Base-by-base conservation (phyloP, 805 yeast genomes). In the Pichia paraexigua region DNA sequence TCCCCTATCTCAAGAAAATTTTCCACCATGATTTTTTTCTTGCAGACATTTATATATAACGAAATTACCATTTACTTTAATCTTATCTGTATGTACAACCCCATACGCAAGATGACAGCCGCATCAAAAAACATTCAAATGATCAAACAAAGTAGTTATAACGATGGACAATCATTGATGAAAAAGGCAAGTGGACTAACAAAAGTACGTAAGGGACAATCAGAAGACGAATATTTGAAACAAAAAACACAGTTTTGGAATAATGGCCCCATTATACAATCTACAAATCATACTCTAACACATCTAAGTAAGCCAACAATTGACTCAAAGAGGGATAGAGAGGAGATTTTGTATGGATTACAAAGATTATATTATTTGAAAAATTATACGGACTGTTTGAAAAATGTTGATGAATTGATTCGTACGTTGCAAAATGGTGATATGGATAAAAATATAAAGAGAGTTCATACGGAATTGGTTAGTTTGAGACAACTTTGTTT, bases 201-300 rank as follows among this genome's bases (percentile, higher is more conserved):
- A 4, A 76, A 73, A 50, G 64, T 73, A 25, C 75, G 96, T 42
- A 87, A 85, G 59, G 83, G 82, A 0, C 97, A 89, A 62, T 61
- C 84, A 0, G 81, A 79, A 42, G 91, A 82, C 49, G 85, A 78
- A 51, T 89, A 69, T 56, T 67, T 62, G 35, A 60, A 53, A 10
- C 92, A 89, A 64, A 68, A 70, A 54, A 55, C 56, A 3, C 77
- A 74, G 59, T 88, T 80, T 60, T 66, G 65, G 55, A 46, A 58
- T 0, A 62, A 70, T 0, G 95, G 95, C 0, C 94, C 95, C 0
- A 67, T 71, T 1, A 39, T 53, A 20, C 52, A 52, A 22, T 45
- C 41, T 17, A 27, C 49, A 2, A 46, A 46, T 12, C 52, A 32
- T 25, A 46, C 53, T 5, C 25, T 39, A 2, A 25, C 39, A 2